Evolutionary conservation across 2,329 filamentous ascomycete genomes (phyloP).

Genomic region (Ceratocystis smalleyi): DNA sequence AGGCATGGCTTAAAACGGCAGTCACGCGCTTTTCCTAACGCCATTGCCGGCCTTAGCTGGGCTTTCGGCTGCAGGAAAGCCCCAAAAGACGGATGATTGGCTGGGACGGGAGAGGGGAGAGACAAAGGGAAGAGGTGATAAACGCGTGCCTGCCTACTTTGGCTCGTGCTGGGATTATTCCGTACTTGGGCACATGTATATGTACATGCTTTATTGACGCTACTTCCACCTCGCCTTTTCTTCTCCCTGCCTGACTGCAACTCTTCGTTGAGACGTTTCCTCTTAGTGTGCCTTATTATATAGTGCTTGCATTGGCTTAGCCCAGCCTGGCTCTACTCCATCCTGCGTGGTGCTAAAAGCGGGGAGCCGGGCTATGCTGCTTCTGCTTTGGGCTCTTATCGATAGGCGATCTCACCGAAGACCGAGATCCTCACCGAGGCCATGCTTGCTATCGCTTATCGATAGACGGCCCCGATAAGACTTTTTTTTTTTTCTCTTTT

Average conservation of each 20-base stretch:
- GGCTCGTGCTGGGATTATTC: neutral
- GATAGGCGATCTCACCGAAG: neutral
- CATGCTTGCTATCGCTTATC: neutral
- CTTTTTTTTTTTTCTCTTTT: neutral
- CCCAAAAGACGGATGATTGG: neutral
- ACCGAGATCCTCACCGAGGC: neutral
- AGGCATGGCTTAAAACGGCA: conserved; percentile 1
- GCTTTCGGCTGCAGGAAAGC: neutral
- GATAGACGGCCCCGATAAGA: neutral
- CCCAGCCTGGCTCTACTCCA: too few relatives aligned
- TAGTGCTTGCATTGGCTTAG: too few relatives aligned
- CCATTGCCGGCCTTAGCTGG: too few relatives aligned
- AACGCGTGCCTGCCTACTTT: neutral
- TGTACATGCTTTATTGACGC: too few relatives aligned
- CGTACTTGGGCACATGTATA: too few relatives aligned
- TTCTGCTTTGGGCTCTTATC: neutral
- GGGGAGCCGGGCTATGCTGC: neutral
- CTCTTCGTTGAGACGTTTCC: too few relatives aligned
- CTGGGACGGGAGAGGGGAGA: neutral
- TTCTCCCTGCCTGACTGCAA: too few relatives aligned
- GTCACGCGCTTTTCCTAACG: neutral
- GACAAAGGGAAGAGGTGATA: too few relatives aligned
- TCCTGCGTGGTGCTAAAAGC: too few relatives aligned
- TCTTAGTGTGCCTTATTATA: too few relatives aligned
- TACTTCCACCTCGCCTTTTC: too few relatives aligned